These are phyloP conservation scores for Tylopilus intermedius DNA, from an alignment of 768 basidiomycete genomes.

Conservation along the genomic window DNA sequence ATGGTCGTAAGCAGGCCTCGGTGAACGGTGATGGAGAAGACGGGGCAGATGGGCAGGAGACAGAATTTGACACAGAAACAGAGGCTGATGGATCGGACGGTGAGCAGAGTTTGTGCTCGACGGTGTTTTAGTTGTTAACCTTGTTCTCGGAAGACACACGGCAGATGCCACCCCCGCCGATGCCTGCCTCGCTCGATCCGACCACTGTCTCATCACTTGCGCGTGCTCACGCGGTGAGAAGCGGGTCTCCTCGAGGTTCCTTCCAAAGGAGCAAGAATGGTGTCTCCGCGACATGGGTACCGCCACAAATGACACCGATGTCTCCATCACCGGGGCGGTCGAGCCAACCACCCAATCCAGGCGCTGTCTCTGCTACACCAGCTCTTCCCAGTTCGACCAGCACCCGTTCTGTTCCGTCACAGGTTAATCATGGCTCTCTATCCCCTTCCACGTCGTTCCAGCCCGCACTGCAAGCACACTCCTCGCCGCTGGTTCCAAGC, in stretches of 20 bases:
- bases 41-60: slow-evolving; percentile 24
- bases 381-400: background rate
- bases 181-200: slow-evolving; percentile 42
- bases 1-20: background rate
- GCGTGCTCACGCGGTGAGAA: slow-evolving; percentile 15
- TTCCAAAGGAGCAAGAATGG: slow-evolving; percentile 15
- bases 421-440: background rate
- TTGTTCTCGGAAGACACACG: slow-evolving; percentile 28
- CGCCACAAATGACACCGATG: slow-evolving; percentile 6
- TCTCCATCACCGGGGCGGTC: slow-evolving; percentile 1
- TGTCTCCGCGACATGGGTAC: slow-evolving; percentile 10
- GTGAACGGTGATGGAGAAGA: slow-evolving; percentile 13
- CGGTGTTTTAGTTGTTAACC: background rate
- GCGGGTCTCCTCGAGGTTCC: slow-evolving; percentile 18
- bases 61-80: slow-evolving; percentile 31
- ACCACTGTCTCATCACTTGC: slow-evolving; percentile 33
- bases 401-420: background rate
- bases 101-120: slow-evolving; percentile 7
- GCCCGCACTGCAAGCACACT: background rate
- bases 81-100: slow-evolving; percentile 25
- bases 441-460: slow-evolving; percentile 2
- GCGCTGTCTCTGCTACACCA: background rate
- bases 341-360: slow-evolving; percentile 8
- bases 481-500: slow-evolving; percentile 5
- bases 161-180: slow-evolving; percentile 49